Percentiles rank a stretch among this genome's conserved stretches.
Evolutionary conservation across 768 basidiomycete species (phyloP).

Genomic region (Mycena pura): DNA sequence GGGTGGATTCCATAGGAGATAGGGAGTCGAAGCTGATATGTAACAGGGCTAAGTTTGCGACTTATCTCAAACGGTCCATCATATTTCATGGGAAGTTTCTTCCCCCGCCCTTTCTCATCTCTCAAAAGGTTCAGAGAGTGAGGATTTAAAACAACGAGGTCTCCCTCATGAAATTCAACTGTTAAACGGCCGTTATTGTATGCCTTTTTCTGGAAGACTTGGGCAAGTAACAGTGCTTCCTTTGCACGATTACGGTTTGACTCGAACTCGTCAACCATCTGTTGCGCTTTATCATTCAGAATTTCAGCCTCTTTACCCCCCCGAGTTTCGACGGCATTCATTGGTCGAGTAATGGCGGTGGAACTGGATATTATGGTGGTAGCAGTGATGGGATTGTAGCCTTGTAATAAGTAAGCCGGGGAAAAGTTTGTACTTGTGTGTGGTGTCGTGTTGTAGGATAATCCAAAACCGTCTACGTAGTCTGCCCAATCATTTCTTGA

Average conservation of each 20-base stretch:
- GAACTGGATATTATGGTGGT: background rate
- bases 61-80: conserved; percentile 33
- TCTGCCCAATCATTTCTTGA: conserved; percentile 35
- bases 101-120: conserved; percentile 28
- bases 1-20: conserved; percentile 29
- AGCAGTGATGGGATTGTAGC: conserved; percentile 32
- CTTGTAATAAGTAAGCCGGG: conserved; percentile 35
- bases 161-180: conserved; percentile 28
- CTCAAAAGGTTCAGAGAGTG: conserved; percentile 26
- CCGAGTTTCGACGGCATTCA: background rate
- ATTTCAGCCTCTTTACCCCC: background rate
- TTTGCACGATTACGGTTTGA: background rate
- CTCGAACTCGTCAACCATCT: conserved; percentile 12
- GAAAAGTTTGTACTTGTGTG: conserved; percentile 37
- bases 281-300: conserved; percentile 9
- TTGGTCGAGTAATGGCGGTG: background rate
- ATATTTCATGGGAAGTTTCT: conserved; percentile 26
- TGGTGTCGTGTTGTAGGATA: conserved; percentile 39
- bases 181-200: conserved; percentile 25
- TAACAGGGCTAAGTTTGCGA: conserved; percentile 28
- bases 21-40: conserved; percentile 27
- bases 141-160: conserved; percentile 30
- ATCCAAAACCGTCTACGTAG: conserved; percentile 27
- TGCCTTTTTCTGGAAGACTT: conserved; percentile 7
- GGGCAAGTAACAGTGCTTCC: conserved; percentile 14